These are phyloP conservation scores for Pseudogymnoascus sp. DNA, from an alignment of 2,329 filamentous ascomycete genomes.

Conservation along the genomic window DNA sequence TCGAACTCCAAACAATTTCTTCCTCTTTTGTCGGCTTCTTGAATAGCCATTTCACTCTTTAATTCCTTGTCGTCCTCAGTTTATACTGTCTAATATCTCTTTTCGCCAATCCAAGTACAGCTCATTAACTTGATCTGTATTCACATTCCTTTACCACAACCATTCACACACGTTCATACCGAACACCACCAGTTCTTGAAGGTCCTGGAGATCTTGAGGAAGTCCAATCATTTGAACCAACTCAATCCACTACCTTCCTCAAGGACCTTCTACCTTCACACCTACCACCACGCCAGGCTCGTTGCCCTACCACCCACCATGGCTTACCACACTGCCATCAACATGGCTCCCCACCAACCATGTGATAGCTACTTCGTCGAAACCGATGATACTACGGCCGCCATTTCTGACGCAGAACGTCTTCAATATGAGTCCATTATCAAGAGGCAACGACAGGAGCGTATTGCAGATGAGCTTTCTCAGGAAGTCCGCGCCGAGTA, in stretches of 20 bases:
- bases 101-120: constrained; percentile 22
- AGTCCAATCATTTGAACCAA: constrained; percentile 23
- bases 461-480: constrained; percentile 83
- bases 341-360: constrained; percentile 39
- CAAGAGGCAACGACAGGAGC: constrained; percentile 76
- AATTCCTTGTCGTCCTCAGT: constrained; percentile 20
- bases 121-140: constrained; percentile 20
- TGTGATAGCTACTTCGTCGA: constrained; percentile 66
- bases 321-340: constrained; percentile 16
- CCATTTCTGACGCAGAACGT: constrained; percentile 31
- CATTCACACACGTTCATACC: constrained; percentile 20
- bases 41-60: constrained; percentile 28
- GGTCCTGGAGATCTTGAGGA: constrained; percentile 31
- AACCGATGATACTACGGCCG: constrained; percentile 40
- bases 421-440: constrained; percentile 72
- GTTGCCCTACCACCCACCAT: constrained; percentile 10
- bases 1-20: constrained; percentile 16
- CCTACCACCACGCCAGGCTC: constrained; percentile 8
- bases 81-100: constrained; percentile 27
- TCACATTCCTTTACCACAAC: constrained; percentile 24
- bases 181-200: constrained; percentile 27
- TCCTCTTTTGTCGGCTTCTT: constrained; percentile 18
- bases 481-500: constrained; percentile 82
- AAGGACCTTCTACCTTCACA: constrained; percentile 10
- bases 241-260: constrained; percentile 5